Base-by-base conservation (phyloP, 345 rosid genomes). In the Heritiera littoralis region DNA sequence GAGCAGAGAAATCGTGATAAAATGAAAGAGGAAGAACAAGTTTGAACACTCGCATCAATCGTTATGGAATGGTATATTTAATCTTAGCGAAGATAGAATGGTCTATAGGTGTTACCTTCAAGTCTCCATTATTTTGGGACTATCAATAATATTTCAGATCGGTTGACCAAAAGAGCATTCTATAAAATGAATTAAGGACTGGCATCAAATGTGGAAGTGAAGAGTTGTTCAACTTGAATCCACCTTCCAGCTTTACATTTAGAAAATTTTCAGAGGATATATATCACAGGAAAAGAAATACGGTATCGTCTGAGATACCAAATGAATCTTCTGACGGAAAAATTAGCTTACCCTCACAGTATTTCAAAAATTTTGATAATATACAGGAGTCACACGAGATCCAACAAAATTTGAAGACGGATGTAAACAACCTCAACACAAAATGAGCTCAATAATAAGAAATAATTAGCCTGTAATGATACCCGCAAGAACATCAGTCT, bases 401-500 rank as follows among this genome's bases (percentile, higher is more conserved):
- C 4, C 23, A 73, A 71, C 20, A 38, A 52, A 81, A 81, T 77
- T 68, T 28, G 58, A 76, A 67, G 81, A 74, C 70, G 73, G 13
- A 43, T 30, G 55, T 56, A 80, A 77, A 56, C 32, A 32, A 14
- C 61, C 75, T 63, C 1, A 35, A 63, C 64, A 51, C 1, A 15
- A 15, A 82, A 51, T 28, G 9, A 54, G 74, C 15, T 75, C 63
- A 10, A 70, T 52, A 65, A 18, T 69, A 13, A 73, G 15, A 54
- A 56, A 74, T 56, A 80, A 48, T 92, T 84, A 94, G 85, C 87
- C 89, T 41, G 98, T 90, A 77, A 94, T 86, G 28, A 97, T 92
- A 79, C 97, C 94, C 20, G 98, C 98, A 55, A 97, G 85, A 77
- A 94, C 94, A 82, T 92, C 97, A 61, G 89, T 90, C 87, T 93